A percentile compares a stretch with the other conserved stretches of the same genome.
Conservation (phyloP, 2,329 filamentous ascomycete species). For the Chaetomium sp. region DNA sequence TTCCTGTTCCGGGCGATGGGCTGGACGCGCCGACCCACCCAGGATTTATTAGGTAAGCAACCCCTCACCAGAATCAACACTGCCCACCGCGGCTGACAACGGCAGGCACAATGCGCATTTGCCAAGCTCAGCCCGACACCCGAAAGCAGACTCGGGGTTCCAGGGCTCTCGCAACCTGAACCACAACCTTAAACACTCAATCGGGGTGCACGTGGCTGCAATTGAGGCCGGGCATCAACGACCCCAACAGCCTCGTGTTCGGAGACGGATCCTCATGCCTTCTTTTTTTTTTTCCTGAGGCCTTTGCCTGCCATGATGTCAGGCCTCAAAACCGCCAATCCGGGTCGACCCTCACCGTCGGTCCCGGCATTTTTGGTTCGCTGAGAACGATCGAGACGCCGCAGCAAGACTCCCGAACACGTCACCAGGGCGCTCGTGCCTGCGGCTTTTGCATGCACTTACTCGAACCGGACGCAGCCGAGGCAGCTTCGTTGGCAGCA, state of each 20-base stretch:
- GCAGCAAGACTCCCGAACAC: slow-evolving; percentile 29
- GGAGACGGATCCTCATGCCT: no score
- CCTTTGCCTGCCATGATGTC: slow-evolving; percentile 17
- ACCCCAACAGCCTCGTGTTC: slow-evolving; percentile 10
- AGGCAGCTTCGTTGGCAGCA: slow-evolving; percentile 28
- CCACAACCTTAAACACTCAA: not conserved
- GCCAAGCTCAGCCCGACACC: not conserved
- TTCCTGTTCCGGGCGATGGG: no score
- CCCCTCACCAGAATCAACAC: not conserved
- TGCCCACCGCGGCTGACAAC: not conserved
- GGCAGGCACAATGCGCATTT: not conserved
- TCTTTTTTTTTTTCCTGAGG: not conserved
- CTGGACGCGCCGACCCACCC: no score
- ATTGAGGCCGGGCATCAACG: slow-evolving; percentile 17
- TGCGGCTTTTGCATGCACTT: slow-evolving; percentile 33
- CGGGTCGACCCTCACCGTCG: not conserved
- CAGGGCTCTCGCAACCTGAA: not conserved
- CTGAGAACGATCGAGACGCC: not conserved
- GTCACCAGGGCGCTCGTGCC: slow-evolving; percentile 33
- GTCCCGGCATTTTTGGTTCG: slow-evolving; percentile 22
- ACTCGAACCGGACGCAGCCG: slow-evolving; percentile 17
- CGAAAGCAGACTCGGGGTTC: no score
- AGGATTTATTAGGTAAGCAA: not conserved
- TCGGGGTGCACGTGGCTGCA: not conserved
- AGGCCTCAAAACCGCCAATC: slow-evolving; percentile 3